These are phyloP conservation scores for Salmacisia buchloeana DNA, from an alignment of 1,284 basidiomycete genomes.

Conservation along the genomic window DNA sequence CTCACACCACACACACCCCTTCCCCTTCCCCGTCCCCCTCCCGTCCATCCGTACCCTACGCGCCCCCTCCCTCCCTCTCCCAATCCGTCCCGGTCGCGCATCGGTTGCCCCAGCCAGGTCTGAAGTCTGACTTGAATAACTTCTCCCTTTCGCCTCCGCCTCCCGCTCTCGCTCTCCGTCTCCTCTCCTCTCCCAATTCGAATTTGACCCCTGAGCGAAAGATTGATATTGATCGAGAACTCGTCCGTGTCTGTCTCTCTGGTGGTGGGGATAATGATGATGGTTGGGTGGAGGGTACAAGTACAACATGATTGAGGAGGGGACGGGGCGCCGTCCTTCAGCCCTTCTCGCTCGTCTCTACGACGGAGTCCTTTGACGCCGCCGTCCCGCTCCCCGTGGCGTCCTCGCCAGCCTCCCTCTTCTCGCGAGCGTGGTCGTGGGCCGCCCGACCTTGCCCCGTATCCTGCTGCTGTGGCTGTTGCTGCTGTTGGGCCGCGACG, in stretches of 20 bases:
- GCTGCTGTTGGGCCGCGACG: neutral
- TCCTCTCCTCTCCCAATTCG: neutral
- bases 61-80: neutral
- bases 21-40: neutral
- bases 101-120: too few species aligned
- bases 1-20: too few species aligned
- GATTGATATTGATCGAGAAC: neutral
- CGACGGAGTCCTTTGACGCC: neutral
- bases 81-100: too few species aligned
- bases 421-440: too few species aligned
- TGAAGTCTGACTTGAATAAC: too few species aligned
- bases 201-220: too few species aligned
- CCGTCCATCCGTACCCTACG: neutral
- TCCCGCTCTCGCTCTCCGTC: neutral
- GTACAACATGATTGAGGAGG: neutral
- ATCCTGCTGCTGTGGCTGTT: neutral
- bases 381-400: neutral
- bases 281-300: neutral
- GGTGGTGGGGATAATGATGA: neutral
- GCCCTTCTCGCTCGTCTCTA: neutral
- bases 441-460: too few species aligned
- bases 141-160: too few species aligned
- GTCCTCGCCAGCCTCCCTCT: neutral
- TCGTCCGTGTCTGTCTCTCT: neutral
- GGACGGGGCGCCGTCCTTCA: too few species aligned